phyloP scores from a whole-genome alignment of 2,329 filamentous ascomycete genomes.

The Talaromyces sp. region DNA sequence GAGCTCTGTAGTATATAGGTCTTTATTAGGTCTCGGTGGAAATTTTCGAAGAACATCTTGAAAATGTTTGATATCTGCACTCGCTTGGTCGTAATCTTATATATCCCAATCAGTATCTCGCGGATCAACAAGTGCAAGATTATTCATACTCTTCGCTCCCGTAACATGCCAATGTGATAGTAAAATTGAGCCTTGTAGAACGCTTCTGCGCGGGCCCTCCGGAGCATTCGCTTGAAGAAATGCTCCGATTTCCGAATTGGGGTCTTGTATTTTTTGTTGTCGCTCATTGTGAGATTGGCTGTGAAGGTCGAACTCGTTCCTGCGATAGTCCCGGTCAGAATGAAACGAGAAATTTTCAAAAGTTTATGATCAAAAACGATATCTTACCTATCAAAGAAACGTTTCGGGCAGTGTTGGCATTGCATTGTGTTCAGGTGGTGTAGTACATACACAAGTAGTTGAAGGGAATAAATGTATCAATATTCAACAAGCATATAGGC shows the following conservation, averaged over 20 bases:
- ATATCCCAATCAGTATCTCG: not conserved
- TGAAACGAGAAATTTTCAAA: not conserved
- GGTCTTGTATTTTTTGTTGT: conserved; percentile 14
- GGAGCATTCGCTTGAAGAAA: conserved; percentile 10
- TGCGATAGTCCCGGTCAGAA: not conserved
- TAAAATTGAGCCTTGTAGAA: conserved; percentile 16
- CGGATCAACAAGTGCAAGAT: not conserved
- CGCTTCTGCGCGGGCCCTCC: conserved; percentile 14
- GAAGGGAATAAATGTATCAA: not conserved
- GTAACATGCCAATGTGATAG: conserved; percentile 14
- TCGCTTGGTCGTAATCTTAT: conserved; percentile 5
- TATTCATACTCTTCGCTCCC: conserved; percentile 11
- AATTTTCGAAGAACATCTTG: conserved; percentile 29
- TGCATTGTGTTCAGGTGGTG: conserved; percentile 14
- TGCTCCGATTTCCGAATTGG: conserved; percentile 14
- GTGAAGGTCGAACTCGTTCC: conserved; percentile 19
- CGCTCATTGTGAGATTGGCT: conserved; percentile 17
- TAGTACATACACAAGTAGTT: not conserved
- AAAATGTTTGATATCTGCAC: conserved; percentile 24
- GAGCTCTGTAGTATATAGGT: conserved; percentile 22
- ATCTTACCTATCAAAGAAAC: conserved; percentile 19
- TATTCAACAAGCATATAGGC: not conserved
- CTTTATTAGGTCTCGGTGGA: conserved; percentile 28
- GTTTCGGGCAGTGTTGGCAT: conserved; percentile 20
- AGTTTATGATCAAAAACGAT: not conserved